These are phyloP conservation scores for Ilyonectria mors-panacis DNA, from an alignment of 2,329 filamentous ascomycete genomes.

Conservation along the genomic window DNA sequence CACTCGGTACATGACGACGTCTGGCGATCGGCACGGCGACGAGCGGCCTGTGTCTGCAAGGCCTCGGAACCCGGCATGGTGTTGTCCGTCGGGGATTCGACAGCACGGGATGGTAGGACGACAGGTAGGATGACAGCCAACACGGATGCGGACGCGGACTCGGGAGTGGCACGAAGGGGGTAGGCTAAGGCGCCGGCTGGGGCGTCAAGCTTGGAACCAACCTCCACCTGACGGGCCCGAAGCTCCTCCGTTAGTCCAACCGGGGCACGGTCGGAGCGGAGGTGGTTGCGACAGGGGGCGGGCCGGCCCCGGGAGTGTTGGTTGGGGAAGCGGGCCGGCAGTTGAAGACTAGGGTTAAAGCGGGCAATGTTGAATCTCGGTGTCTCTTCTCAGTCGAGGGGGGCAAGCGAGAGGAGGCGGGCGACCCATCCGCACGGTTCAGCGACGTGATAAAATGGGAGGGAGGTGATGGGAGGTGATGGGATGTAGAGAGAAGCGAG, in stretches of 20 bases:
- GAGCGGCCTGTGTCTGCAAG: conserved; percentile 40
- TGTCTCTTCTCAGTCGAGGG: conserved; percentile 11
- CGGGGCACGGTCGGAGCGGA: conserved; percentile 28
- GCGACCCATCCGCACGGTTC: conserved; percentile 20
- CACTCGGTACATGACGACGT: conserved; percentile 66
- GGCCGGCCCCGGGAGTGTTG: conserved; percentile 25
- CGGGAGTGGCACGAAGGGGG: background rate
- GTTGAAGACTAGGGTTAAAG: conserved; percentile 22
- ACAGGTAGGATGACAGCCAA: background rate
- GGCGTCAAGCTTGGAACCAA: conserved; percentile 28
- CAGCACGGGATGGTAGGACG: background rate
- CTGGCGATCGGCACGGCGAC: conserved; percentile 45
- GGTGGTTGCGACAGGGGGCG: conserved; percentile 28
- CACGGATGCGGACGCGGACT: background rate
- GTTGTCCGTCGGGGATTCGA: conserved; percentile 27
- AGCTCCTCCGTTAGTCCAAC: conserved; percentile 24
- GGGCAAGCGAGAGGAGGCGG: background rate
- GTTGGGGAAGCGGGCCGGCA: conserved; percentile 21
- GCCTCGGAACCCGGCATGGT: conserved; percentile 38
- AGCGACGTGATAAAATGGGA: background rate
- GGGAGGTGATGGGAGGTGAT: background rate
- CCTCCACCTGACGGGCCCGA: conserved; percentile 29
- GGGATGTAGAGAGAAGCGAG: conserved; percentile 3
- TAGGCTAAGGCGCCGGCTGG: conserved; percentile 6
- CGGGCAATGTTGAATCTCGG: conserved; percentile 14